Evolutionary conservation across 495 filamentous ascomycete species (phyloP).

Genomic region (Neurospora sp.): DNA sequence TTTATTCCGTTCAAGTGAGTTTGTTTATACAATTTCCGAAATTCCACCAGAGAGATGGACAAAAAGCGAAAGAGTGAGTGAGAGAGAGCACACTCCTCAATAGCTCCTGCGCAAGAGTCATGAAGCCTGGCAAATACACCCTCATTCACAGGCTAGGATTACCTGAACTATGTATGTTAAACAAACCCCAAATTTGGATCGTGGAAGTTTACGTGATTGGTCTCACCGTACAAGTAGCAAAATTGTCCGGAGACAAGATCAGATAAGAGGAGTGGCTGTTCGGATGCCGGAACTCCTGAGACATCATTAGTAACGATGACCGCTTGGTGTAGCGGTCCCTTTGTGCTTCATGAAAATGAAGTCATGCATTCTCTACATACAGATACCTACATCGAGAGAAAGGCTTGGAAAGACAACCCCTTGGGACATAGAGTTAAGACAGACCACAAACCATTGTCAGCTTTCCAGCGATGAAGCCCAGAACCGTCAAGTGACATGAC

Average conservation of each 20-base stretch:
- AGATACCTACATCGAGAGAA: not conserved
- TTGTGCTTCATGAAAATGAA: not conserved
- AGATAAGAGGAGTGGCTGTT: not conserved
- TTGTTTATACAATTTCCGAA: not conserved
- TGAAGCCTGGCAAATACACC: not conserved
- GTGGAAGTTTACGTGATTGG: not conserved
- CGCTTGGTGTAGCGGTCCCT: not conserved
- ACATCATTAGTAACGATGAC: not conserved
- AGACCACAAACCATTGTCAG: not conserved
- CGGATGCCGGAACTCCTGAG: not conserved
- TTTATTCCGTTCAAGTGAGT: not conserved
- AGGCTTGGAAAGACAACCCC: not conserved
- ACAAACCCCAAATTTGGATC: not conserved
- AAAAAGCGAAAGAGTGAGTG: not conserved
- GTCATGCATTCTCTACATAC: not conserved
- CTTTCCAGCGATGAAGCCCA: not conserved
- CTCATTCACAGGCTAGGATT: not conserved
- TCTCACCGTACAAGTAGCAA: not conserved
- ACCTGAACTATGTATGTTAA: not conserved
- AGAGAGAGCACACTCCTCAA: not conserved
- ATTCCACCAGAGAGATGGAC: not conserved
- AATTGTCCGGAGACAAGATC: not conserved
- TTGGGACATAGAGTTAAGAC: not conserved
- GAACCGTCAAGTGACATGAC: not conserved
- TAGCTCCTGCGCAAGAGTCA: not conserved